These are phyloP conservation scores for Eucalyptus rudis DNA, from an alignment of 345 rosid species.

Conservation along the genomic window DNA sequence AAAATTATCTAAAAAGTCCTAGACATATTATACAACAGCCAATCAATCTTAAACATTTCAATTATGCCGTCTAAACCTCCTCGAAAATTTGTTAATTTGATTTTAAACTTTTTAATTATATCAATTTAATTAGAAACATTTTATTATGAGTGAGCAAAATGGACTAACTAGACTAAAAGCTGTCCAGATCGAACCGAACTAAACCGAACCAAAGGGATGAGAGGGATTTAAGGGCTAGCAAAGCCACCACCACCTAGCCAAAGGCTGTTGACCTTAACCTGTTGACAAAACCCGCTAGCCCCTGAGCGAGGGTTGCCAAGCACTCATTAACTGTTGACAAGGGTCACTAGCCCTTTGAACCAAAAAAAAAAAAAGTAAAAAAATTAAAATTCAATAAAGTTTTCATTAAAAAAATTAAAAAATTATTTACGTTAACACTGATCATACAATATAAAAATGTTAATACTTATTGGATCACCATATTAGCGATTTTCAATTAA, in stretches of 20 bases:
- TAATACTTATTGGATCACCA: accelerated
- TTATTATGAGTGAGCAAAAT: too few species aligned
- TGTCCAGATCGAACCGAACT: accelerated
- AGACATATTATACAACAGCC: accelerated
- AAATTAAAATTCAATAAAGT: accelerated
- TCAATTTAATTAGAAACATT: too few species aligned
- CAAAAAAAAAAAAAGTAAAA: too few species aligned
- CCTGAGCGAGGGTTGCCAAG: neutral
- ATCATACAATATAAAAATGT: neutral
- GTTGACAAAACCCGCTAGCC: accelerated
- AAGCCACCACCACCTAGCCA: accelerated
- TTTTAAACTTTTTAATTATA: accelerated
- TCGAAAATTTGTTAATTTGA: too few species aligned
- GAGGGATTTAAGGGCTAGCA: too few species aligned
- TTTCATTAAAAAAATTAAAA: too few species aligned
- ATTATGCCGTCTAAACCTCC: too few species aligned
- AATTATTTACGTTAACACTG: accelerated
- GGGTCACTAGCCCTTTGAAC: accelerated
- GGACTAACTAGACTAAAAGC: too few species aligned
- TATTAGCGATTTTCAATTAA: accelerated
- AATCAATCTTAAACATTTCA: too few species aligned
- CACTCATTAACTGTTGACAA: accelerated
- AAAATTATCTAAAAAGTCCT: too few species aligned
- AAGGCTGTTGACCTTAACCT: too few species aligned
- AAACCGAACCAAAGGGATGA: accelerated